Conservation (phyloP, 306 rosid genomes). For the Gleditsia sinensis region DNA sequence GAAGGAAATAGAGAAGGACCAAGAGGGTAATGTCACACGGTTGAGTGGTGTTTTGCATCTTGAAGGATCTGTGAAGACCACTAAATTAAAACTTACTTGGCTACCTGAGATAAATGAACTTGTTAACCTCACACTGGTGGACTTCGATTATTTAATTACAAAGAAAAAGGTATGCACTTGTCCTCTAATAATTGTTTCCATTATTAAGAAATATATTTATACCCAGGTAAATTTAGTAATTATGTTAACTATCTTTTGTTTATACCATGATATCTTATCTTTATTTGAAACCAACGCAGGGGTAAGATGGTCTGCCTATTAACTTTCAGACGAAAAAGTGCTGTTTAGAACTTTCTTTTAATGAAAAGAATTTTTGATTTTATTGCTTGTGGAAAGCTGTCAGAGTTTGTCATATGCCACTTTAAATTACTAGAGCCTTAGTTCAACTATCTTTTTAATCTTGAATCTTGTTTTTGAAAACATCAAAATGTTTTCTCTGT, state of each 20-base stretch:
- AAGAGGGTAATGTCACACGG: constrained; percentile 64
- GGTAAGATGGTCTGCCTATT: background rate
- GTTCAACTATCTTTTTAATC: constrained; percentile 17
- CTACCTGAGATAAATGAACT: constrained; percentile 78
- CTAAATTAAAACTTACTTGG: constrained; percentile 93
- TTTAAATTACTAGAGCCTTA: background rate
- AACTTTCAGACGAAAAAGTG: background rate
- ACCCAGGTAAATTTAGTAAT: constrained; percentile 11
- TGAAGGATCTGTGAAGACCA: constrained; percentile 91
- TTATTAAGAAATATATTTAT: background rate
- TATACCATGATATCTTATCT: constrained; percentile 14
- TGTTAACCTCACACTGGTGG: constrained; percentile 70
- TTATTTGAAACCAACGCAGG: constrained; percentile 5
- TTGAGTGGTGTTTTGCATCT: constrained; percentile 82
- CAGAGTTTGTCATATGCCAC: background rate
- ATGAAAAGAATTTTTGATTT: background rate
- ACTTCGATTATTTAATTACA: constrained; percentile 84
- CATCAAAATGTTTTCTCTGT: too few species aligned
- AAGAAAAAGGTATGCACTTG: constrained; percentile 80
- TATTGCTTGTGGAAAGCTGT: background rate
- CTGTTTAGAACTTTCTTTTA: background rate
- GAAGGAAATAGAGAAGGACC: constrained; percentile 67
- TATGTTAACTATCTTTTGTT: background rate
- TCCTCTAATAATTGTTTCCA: constrained; percentile 7
- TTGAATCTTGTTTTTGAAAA: too few species aligned